Evolutionary conservation across 352 stramenopile species (phyloP), one percentile per base, ranked within the genome.

Genomic region (Phytophthora meadii): DNA sequence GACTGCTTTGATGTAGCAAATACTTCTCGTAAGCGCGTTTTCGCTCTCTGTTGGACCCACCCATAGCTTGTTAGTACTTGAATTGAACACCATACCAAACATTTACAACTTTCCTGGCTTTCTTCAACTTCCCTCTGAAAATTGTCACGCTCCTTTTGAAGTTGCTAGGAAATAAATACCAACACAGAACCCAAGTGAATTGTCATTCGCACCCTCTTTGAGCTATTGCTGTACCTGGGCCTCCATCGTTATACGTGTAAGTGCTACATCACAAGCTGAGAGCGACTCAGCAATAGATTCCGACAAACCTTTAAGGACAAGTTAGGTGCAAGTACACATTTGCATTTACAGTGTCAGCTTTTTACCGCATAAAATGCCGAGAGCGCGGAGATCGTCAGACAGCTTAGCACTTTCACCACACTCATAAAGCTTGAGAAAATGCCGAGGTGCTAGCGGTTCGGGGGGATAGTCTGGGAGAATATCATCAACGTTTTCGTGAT

Each of bases 71-170:
- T 36, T 32, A 54, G 15, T 50, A 22, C 45, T 36, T 10, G 30
- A 36, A 14, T 36, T 10, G 30, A 36, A 4, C 30, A 36, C 8
- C 30, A 4, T 36, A 36, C 30, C 12, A 8, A 36, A 14, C 9
- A 36, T 32, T 17, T 8, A 42, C 32, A 27, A 45, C 28, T 32
- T 56, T 86, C 81, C 58, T 50, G 59, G 61, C 74, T 86, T 65
- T 90, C 81, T 30, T 88, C 73, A 9, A 88, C 50, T 58, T 84
- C 75, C 30, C 62, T 80, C 30, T 84, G 66, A 2, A 88, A 72
- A 5, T 49, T 59, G 22, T 64, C 41, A 6, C 70, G 54, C 34
- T 85, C 69, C 3, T 72, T 67, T 64, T 82, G 50, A 5, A 86
- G 45, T 51, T 68, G 54, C 76, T 89, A 30, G 15, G 30, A 36